Conservation (phyloP, 164 flowering plant genomes). For the Santalum album region DNA sequence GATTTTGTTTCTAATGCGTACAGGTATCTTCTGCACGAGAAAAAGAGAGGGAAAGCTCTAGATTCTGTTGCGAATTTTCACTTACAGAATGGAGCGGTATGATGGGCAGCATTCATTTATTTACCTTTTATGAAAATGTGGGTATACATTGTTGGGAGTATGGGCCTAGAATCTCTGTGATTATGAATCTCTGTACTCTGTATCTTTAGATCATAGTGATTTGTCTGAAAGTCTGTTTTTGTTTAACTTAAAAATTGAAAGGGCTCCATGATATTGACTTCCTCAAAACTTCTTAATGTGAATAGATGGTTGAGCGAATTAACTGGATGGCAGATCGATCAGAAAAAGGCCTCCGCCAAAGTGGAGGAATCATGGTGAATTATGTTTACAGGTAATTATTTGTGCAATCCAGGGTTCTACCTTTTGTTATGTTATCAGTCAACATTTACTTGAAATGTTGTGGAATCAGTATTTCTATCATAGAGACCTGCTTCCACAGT, state of each 20-base stretch:
- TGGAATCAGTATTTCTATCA: too few species aligned
- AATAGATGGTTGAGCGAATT: constrained; percentile 68
- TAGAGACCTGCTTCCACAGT: too few species aligned
- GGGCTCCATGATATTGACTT: not conserved
- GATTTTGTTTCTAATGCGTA: not conserved
- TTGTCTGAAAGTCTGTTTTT: too few species aligned
- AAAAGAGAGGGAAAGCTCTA: constrained; percentile 88
- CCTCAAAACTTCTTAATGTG: not conserved
- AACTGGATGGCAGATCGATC: constrained; percentile 96
- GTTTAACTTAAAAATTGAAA: not conserved
- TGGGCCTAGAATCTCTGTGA: too few species aligned
- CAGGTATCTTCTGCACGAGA: constrained; percentile 89
- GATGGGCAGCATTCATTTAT: constrained; percentile 8
- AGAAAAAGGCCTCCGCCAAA: constrained; percentile 70
- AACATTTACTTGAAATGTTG: too few species aligned
- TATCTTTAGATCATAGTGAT: too few species aligned
- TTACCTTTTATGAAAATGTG: too few species aligned
- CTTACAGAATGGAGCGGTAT: constrained; percentile 93
- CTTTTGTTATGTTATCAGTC: too few species aligned
- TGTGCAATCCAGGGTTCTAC: too few species aligned
- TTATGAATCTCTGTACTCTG: too few species aligned
- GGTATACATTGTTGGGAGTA: too few species aligned
- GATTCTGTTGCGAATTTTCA: constrained; percentile 94
- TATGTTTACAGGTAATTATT: constrained; percentile 63
- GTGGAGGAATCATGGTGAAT: constrained; percentile 94